Conservation (phyloP, 1,284 basidiomycete species). For the Ustilago lituana region DNA sequence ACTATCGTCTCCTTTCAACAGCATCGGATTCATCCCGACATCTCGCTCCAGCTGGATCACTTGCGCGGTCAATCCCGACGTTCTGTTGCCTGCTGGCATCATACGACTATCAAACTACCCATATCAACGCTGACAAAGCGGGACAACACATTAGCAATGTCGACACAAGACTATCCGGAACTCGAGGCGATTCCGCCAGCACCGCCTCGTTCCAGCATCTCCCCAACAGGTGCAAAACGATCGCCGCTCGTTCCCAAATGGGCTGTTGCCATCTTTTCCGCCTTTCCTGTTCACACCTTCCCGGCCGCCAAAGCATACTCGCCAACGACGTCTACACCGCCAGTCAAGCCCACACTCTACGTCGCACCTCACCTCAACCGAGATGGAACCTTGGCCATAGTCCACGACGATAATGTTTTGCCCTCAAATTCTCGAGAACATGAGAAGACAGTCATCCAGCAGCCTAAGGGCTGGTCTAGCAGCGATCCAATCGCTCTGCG, state of each 20-base stretch:
- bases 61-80: too few relatives aligned
- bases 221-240: slow-evolving; percentile 12
- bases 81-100: too few relatives aligned
- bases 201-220: slow-evolving; percentile 29
- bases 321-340: slow-evolving; percentile 13
- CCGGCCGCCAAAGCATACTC: slow-evolving; percentile 34
- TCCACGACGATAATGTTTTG: slow-evolving; percentile 1
- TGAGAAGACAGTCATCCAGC: background rate
- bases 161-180: slow-evolving; percentile 40
- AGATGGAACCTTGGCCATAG: slow-evolving; percentile 19
- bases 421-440: slow-evolving; percentile 3
- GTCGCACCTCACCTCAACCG: slow-evolving; percentile 48
- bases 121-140: too few relatives aligned
- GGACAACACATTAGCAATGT: too few relatives aligned
- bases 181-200: slow-evolving; percentile 50
- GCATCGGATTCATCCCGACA: too few relatives aligned
- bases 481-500: slow-evolving; percentile 56
- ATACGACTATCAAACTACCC: too few relatives aligned
- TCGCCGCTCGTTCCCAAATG: slow-evolving; percentile 31
- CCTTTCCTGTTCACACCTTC: slow-evolving; percentile 45
- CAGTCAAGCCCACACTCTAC: slow-evolving; percentile 39
- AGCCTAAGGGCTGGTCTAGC: slow-evolving; percentile 49
- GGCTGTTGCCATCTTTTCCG: slow-evolving; percentile 37
- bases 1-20: too few relatives aligned
- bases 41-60: too few relatives aligned